Conservation (phyloP, 768 basidiomycete species). For the Russula sp. region DNA sequence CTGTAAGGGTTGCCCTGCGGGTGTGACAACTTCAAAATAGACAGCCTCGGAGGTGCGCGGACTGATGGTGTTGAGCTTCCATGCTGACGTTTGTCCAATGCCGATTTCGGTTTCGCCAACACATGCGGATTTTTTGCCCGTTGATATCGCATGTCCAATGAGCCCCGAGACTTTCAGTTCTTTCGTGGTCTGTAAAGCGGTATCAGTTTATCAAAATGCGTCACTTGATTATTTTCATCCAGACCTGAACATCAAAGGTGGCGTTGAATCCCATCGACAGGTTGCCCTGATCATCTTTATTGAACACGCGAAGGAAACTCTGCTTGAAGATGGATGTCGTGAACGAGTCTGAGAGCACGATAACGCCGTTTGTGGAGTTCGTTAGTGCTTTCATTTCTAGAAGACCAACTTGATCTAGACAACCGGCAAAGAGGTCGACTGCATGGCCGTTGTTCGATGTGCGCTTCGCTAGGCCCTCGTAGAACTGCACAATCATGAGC, state of each 20-base stretch:
- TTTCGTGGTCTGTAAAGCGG: constrained; percentile 77
- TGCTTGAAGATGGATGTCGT: constrained; percentile 99
- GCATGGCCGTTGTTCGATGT: constrained; percentile 94
- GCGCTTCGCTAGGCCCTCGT: constrained; percentile 89
- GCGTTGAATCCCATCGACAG: constrained; percentile 99
- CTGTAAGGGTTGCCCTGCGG: constrained; percentile 88
- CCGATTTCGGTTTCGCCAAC: constrained; percentile 99
- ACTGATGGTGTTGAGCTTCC: constrained; percentile 92
- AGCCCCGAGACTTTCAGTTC: constrained; percentile 97
- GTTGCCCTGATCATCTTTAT: constrained; percentile 88
- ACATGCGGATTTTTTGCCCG: constrained; percentile 92
- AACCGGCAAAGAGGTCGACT: constrained; percentile 93
- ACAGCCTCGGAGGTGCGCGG: constrained; percentile 86
- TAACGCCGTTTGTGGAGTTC: constrained; percentile 95
- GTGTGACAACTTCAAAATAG: constrained; percentile 98
- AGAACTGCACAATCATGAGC: constrained; percentile 59
- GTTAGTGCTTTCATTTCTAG: constrained; percentile 96
- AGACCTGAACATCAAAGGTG: constrained; percentile 94
- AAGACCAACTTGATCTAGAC: constrained; percentile 95
- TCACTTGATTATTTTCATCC: constrained; percentile 11
- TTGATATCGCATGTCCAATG: constrained; percentile 96
- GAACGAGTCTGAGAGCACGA: constrained; percentile 95
- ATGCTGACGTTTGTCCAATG: constrained; percentile 96
- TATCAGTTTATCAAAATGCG: constrained; percentile 4
- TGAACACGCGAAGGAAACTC: constrained; percentile 89